Evolutionary conservation across 352 stramenopile species (phyloP).

Genomic region (Phytophthora pluvialis): DNA sequence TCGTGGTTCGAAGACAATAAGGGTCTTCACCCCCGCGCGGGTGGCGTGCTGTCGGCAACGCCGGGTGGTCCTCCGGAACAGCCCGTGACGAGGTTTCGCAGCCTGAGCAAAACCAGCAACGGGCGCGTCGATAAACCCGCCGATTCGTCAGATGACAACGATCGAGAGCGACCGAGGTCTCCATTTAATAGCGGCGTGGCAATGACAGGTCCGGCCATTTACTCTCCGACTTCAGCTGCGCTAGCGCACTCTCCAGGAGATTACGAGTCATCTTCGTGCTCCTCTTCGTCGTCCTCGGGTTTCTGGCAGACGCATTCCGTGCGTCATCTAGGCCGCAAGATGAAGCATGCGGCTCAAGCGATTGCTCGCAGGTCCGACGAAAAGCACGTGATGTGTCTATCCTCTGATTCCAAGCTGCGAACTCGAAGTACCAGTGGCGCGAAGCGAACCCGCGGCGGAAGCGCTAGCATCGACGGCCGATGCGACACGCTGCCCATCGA

Average conservation of each 20-base stretch:
- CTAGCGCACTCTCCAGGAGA: constrained; percentile 19
- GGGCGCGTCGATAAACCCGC: not conserved
- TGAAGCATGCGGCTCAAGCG: constrained; percentile 25
- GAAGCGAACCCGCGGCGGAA: constrained; percentile 22
- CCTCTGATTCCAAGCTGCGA: constrained; percentile 18
- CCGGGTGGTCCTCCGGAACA: constrained; percentile 9
- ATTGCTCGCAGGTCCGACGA: constrained; percentile 18
- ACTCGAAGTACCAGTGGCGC: constrained; percentile 2
- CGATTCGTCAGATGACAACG: constrained; percentile 12
- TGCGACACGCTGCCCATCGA: constrained; percentile 43
- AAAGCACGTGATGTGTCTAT: constrained; percentile 12
- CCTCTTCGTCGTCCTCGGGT: constrained; percentile 27
- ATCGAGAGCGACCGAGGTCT: constrained; percentile 12
- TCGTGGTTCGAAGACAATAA: constrained; percentile 36
- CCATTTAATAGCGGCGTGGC: constrained; percentile 13
- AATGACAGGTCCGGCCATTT: constrained; percentile 3
- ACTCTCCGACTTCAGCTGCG: constrained; percentile 23
- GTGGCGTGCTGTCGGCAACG: constrained; percentile 17
- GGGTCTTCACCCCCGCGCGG: constrained; percentile 6
- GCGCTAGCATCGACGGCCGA: constrained; percentile 27
- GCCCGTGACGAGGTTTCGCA: constrained; percentile 10
- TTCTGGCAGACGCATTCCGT: constrained; percentile 44
- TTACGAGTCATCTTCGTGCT: constrained; percentile 18
- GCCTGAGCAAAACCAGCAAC: constrained; percentile 16
- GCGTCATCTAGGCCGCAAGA: constrained; percentile 25